These are phyloP conservation scores for Calonectria pseudoreteaudii DNA, from an alignment of 2,329 filamentous ascomycete species.

Conservation along the genomic window DNA sequence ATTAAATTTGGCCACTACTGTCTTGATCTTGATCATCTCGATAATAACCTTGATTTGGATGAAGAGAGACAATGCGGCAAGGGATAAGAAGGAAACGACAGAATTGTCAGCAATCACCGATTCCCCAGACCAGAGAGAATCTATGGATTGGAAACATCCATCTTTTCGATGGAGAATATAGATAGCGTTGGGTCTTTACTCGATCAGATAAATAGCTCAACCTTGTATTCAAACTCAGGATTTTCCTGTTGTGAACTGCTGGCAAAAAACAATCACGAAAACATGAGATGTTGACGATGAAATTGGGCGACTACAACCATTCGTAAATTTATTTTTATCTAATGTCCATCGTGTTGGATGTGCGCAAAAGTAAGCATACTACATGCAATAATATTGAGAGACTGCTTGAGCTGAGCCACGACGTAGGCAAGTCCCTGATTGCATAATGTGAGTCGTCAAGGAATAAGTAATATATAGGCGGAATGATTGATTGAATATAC, in stretches of 20 bases:
- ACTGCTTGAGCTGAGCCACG: no score
- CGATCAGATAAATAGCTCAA: background rate
- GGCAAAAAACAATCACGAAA: no score
- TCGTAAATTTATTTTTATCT: no score
- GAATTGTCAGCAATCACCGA: background rate
- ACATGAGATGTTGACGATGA: no score
- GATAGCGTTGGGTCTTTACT: background rate
- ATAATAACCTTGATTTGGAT: background rate
- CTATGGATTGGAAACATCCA: background rate
- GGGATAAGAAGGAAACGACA: background rate
- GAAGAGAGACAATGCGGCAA: background rate
- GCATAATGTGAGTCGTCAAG: background rate
- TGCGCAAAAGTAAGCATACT: no score
- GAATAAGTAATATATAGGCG: background rate
- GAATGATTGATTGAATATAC: background rate
- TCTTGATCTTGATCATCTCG: background rate
- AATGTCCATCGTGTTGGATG: no score
- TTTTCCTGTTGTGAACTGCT: background rate
- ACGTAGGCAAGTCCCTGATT: background rate
- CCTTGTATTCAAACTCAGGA: background rate
- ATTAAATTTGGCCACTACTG: slow-evolving; percentile 53
- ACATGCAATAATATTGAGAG: no score
- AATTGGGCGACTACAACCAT: no score
- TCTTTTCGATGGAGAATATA: slow-evolving; percentile 2
- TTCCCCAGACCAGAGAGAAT: background rate